These are phyloP conservation scores for Candida glaebosa DNA, from an alignment of 805 yeast species.

Conservation along the genomic window DNA sequence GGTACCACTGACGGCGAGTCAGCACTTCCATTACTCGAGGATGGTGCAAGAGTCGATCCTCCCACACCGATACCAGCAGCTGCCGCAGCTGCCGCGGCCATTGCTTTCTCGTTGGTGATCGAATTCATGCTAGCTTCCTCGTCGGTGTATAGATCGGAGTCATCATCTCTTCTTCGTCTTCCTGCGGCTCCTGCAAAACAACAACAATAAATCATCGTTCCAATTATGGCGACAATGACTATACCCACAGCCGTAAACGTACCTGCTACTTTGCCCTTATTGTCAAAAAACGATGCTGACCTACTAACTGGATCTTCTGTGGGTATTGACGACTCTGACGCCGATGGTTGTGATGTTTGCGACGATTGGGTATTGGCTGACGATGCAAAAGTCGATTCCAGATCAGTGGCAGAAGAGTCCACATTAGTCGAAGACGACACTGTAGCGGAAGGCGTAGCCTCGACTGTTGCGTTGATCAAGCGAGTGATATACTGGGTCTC, in stretches of 20 bases:
- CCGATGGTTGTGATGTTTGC: conserved; percentile 16
- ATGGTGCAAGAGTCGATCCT: conserved; percentile 2
- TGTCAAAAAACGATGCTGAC: conserved; percentile 51
- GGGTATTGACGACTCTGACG: conserved; percentile 14
- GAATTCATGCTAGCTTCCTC: conserved; percentile 29
- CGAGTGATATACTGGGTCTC: conserved; percentile 13
- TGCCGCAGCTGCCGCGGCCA: conserved; percentile 1
- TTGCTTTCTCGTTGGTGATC: conserved; percentile 16
- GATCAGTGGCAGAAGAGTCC: conserved; percentile 6
- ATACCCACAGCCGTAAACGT: conserved; percentile 79
- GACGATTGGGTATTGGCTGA: conserved; percentile 19
- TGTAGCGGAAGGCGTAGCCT: conserved; percentile 7
- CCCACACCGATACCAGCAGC: conserved; percentile 2
- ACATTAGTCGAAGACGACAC: conserved; percentile 5
- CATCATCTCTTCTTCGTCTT: conserved; percentile 6
- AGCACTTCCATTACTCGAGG: conserved; percentile 6
- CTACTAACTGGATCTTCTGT: conserved; percentile 11
- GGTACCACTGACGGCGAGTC: conserved; percentile 9
- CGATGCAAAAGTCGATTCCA: conserved; percentile 12
- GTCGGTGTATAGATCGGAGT: conserved; percentile 29
- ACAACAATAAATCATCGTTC: conserved; percentile 41
- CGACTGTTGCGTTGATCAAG: conserved; percentile 10
- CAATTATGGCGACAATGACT: conserved; percentile 45
- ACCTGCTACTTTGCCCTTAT: conserved; percentile 80
- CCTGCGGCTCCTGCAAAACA: conserved; percentile 17